A percentile compares a stretch with the other conserved stretches of the same genome.
phyloP scores from a whole-genome alignment of 2,329 filamentous ascomycete species.

The Dissoconium aciculare region DNA sequence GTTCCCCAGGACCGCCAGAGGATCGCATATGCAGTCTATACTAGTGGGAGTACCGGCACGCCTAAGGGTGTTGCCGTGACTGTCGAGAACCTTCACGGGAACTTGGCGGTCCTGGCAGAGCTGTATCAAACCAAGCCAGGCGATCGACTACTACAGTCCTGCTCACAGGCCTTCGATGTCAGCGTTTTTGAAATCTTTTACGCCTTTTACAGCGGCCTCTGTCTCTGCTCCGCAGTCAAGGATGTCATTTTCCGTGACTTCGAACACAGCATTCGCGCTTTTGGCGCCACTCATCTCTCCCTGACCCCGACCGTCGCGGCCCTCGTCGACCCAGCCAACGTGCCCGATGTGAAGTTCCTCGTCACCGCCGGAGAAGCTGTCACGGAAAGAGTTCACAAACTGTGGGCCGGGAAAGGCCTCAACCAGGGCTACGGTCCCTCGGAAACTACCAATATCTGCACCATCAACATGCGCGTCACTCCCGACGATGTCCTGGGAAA shows the following conservation, averaged over 20 bases:
- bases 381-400: slow-evolving; percentile 52
- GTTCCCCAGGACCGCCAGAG: slow-evolving; percentile 31
- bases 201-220: slow-evolving; percentile 63
- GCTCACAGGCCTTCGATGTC: slow-evolving; percentile 72
- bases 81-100: slow-evolving; percentile 60
- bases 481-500: slow-evolving; percentile 50
- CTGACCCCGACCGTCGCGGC: slow-evolving; percentile 75
- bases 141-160: slow-evolving; percentile 62
- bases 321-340: slow-evolving; percentile 51
- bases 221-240: slow-evolving; percentile 59
- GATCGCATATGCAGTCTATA: slow-evolving; percentile 63
- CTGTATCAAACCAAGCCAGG: slow-evolving; percentile 45
- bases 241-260: slow-evolving; percentile 61
- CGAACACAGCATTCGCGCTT: slow-evolving; percentile 46
- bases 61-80: slow-evolving; percentile 72
- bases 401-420: slow-evolving; percentile 53
- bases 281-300: slow-evolving; percentile 64
- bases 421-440: slow-evolving; percentile 76
- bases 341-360: slow-evolving; percentile 58
- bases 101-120: slow-evolving; percentile 50
- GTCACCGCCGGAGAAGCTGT: slow-evolving; percentile 72
- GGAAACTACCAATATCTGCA: slow-evolving; percentile 80
- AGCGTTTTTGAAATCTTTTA: slow-evolving; percentile 88
- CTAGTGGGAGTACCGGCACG: slow-evolving; percentile 64
- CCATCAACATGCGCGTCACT: slow-evolving; percentile 48